Conservation (phyloP, 805 yeast species). For the Candida adriatica region DNA sequence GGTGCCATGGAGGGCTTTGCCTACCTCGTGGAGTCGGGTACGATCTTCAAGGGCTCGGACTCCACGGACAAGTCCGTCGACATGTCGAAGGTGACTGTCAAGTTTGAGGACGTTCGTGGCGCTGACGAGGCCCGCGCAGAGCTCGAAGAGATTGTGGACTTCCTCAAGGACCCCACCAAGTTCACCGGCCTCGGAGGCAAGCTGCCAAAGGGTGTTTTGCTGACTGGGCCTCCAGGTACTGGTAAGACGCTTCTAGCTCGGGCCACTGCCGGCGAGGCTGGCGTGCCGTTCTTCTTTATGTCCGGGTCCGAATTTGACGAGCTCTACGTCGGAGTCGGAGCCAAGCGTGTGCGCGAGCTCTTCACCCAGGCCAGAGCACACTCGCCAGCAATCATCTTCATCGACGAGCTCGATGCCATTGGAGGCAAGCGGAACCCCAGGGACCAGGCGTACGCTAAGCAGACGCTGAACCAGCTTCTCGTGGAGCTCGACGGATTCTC, state of each 20-base stretch:
- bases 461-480: slow-evolving; percentile 89
- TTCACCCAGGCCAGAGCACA: slow-evolving; percentile 89
- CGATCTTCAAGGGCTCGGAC: slow-evolving; percentile 69
- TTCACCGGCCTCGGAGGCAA: slow-evolving; percentile 97
- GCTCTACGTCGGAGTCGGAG: slow-evolving; percentile 98
- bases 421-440: slow-evolving; percentile 97
- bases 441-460: slow-evolving; percentile 97
- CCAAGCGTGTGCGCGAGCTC: slow-evolving; percentile 92
- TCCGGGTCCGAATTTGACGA: slow-evolving; percentile 98
- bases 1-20: slow-evolving; percentile 75
- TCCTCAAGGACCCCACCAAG: slow-evolving; percentile 90
- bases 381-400: slow-evolving; percentile 95
- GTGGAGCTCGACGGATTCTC: slow-evolving; percentile 96
- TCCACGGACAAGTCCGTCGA: slow-evolving; percentile 75
- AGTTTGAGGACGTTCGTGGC: slow-evolving; percentile 91
- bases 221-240: slow-evolving; percentile 99
- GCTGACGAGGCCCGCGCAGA: slow-evolving; percentile 98
- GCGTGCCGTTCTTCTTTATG: slow-evolving; percentile 97
- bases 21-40: slow-evolving; percentile 74
- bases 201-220: slow-evolving; percentile 91
- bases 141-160: slow-evolving; percentile 96
- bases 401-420: slow-evolving; percentile 97
- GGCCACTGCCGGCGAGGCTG: slow-evolving; percentile 99
- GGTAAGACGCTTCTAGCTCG: slow-evolving; percentile 96
- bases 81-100: slow-evolving; percentile 77